Conservation (phyloP, 1,139 yeast species). For the Debaryomycetaceae sp. region DNA sequence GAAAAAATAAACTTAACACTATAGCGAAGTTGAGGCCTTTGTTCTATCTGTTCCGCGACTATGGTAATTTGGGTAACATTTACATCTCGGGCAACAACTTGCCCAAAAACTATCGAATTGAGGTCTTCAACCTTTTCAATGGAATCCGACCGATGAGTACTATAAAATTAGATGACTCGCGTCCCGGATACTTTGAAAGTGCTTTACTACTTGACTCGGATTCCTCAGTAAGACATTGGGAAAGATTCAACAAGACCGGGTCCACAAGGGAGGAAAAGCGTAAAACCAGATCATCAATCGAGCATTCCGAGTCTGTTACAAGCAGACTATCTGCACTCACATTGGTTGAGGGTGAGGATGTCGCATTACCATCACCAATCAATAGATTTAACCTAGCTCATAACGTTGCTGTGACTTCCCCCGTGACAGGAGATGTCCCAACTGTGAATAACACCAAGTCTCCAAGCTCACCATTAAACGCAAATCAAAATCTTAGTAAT, state of each 20-base stretch:
- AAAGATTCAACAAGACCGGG: slow-evolving; percentile 22
- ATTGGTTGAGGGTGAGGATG: background rate
- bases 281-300: slow-evolving; percentile 4
- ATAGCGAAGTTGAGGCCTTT: slow-evolving; percentile 33
- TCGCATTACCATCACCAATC: slow-evolving; percentile 1
- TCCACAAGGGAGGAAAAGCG: background rate
- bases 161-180: slow-evolving; percentile 56
- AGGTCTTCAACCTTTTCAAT: slow-evolving; percentile 51
- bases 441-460: slow-evolving; percentile 2
- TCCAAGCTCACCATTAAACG: slow-evolving; percentile 25
- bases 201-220: slow-evolving; percentile 52
- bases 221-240: slow-evolving; percentile 41
- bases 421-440: background rate
- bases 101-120: slow-evolving; percentile 50
- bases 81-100: slow-evolving; percentile 44
- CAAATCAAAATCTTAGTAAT: slow-evolving; percentile 27
- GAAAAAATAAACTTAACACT: slow-evolving; percentile 47
- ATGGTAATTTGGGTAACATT: slow-evolving; percentile 29
- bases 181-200: slow-evolving; percentile 63
- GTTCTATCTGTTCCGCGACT: slow-evolving; percentile 32
- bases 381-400: slow-evolving; percentile 20
- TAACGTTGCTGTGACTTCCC: slow-evolving; percentile 16
- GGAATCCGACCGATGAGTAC: slow-evolving; percentile 49
- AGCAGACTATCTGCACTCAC: background rate
- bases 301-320: background rate